Evolutionary conservation across 352 stramenopile genomes (phyloP), one percentile per base, ranked within the genome.

Genomic region (Phytophthora pseudosyringae): DNA sequence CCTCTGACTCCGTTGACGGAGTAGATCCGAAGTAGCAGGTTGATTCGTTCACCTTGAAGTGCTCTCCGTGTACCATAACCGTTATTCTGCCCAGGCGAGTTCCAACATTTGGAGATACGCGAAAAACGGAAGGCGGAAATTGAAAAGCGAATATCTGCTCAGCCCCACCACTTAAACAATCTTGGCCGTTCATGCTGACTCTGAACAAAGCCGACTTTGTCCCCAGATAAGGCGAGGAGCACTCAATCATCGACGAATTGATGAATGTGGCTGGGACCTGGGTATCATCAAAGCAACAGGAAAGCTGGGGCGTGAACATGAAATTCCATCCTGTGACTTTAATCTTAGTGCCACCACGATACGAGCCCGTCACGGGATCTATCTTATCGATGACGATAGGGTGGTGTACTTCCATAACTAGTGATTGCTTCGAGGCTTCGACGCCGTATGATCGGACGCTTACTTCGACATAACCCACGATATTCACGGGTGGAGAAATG

Each of bases 241-340:
- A 96, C 28, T 78, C 64, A 4, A 95, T 46, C 25, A 71, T 11
- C 40, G 86, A 86, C 1, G 75, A 56, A 32, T 94, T 96, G 15
- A 88, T 65, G 54, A 91, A 92, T 1, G 73, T 78, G 26, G 84
- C 86, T 44, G 71, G 64, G 5, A 90, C 77, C 1, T 48, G 62
- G n/a, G 64, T 45, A 11, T 71, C 59, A 26, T 71, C 74, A 67
- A 97, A 95, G 38, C 83, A 89, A 43, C 89, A 97, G 5, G 78
- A 72, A 0, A 96, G 56, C 11, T 76, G 39, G 3, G 69, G 73
- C 1, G 81, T 86, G 10, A 83, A 69, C 10, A 75, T 15, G 44
- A 93, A 91, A 28, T 85, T 75, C 44, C 56, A 75, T 1, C 86
- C 86, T 21, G 63, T 12, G 9, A 95, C 62, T 11, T 33, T 46